Conservation (phyloP, 2,329 filamentous ascomycete genomes). For the Septoria linicola region DNA sequence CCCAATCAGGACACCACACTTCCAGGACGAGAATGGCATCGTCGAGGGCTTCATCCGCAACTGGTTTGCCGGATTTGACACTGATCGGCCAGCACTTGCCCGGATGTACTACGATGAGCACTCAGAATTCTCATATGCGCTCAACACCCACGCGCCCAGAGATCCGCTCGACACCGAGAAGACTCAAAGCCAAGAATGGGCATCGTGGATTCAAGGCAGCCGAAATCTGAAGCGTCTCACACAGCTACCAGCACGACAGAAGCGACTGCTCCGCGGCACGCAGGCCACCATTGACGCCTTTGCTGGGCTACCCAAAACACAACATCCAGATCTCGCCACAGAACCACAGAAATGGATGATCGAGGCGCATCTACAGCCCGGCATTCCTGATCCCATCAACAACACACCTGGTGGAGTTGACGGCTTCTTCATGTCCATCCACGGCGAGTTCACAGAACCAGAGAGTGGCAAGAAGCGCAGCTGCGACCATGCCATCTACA, state of each 20-base stretch:
- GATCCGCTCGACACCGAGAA: slow-evolving; percentile 39
- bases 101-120: slow-evolving; percentile 71
- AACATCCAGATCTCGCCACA: slow-evolving; percentile 68
- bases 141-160: slow-evolving; percentile 63
- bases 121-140: slow-evolving; percentile 72
- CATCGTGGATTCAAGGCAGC: slow-evolving; percentile 71
- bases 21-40: slow-evolving; percentile 71
- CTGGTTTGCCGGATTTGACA: slow-evolving; percentile 74
- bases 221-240: slow-evolving; percentile 73
- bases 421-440: slow-evolving; percentile 74
- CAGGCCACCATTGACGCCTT: slow-evolving; percentile 67
- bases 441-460: slow-evolving; percentile 79
- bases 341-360: slow-evolving; percentile 74
- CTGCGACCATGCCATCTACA: slow-evolving; percentile 73
- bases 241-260: slow-evolving; percentile 59
- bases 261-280: slow-evolving; percentile 65
- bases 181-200: slow-evolving; percentile 60
- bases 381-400: slow-evolving; percentile 67
- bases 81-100: slow-evolving; percentile 62
- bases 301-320: slow-evolving; percentile 68
- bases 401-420: slow-evolving; percentile 66
- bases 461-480: slow-evolving; percentile 61
- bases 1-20: slow-evolving; percentile 64
- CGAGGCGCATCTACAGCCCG: slow-evolving; percentile 73
- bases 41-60: slow-evolving; percentile 73